Base-by-base conservation (phyloP, 2,329 filamentous ascomycete species). In the Ambrosiella xylebori region DNA sequence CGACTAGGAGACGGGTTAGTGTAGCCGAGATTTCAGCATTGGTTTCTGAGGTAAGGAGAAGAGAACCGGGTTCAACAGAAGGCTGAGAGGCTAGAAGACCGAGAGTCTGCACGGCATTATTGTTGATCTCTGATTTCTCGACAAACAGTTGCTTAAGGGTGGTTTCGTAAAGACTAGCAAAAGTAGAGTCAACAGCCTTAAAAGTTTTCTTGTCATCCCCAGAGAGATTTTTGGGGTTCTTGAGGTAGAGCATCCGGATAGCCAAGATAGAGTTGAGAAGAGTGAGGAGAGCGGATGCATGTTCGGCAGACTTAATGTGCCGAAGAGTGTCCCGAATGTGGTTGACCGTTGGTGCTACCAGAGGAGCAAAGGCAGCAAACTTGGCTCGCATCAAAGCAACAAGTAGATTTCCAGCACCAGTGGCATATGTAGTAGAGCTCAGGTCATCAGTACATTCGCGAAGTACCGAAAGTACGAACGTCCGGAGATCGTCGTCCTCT, bases 391-490 rank as follows among this genome's bases (percentile, higher is more conserved):
- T 65, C 3, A 79, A 71, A 55, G 74, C 74, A 58, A 76, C 71
- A 7, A 80, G 66, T 7, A 81, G 68, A 44, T 76, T 71, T 5
- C 78, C 78, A 7, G 77, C 75, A 6, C 74, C 69, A 38, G 73
- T 72, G 0, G 75, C 71, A 61, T 80, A 81, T 11, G 72, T 74
- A 2, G 74, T 70, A 59, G 75, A 79, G 3, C 72, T 71, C 17
- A 81, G 66, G 58, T 81, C 78, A 36, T 74, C 72, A 12, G 73
- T 70, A 59, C 77, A 75, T 63, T 82, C 79, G 39, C 73, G 71
- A 60, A 76, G 76, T 3, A 78, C 73, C 9, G 71, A 67, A 38
- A 74, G 66, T 1, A 74, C 66, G 61, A 79, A 80, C 17, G 71
- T 69, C 39, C 69, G 68, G 7, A 78, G 69, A 54, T 71, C 66